phyloP scores from a whole-genome alignment of 176 grass and related monocot species.

The Pontederia crassipes region DNA sequence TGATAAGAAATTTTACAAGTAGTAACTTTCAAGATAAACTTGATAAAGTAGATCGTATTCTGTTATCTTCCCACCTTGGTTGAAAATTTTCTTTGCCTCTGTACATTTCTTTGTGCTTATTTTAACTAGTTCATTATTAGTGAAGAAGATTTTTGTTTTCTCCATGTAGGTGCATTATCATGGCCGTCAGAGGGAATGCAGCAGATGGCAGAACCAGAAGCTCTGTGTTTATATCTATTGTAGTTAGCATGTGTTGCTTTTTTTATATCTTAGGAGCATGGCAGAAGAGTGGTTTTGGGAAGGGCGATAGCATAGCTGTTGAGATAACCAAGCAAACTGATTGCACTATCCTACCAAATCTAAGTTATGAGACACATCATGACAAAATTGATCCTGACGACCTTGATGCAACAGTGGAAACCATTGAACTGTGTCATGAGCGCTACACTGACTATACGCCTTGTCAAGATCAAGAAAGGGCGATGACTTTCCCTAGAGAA shows the following conservation, averaged over 20 bases:
- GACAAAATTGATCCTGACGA: slow-evolving; percentile 14
- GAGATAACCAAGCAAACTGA: slow-evolving; percentile 82
- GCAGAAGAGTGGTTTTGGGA: slow-evolving; percentile 93
- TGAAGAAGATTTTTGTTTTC: neutral
- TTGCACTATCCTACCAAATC: slow-evolving; percentile 64
- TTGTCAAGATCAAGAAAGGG: slow-evolving; percentile 77
- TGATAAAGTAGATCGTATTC: too few relatives aligned
- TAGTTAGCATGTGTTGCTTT: slow-evolving; percentile 84
- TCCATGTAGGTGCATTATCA: slow-evolving; percentile 5
- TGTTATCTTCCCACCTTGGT: too few relatives aligned
- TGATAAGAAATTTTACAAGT: too few relatives aligned
- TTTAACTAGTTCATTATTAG: too few relatives aligned
- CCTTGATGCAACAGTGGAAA: slow-evolving; percentile 32
- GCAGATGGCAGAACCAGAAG: slow-evolving; percentile 64
- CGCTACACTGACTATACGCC: slow-evolving; percentile 62
- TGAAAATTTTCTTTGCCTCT: too few relatives aligned
- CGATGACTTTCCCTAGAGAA: slow-evolving; percentile 82
- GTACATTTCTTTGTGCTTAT: too few relatives aligned
- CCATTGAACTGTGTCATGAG: slow-evolving; percentile 57
- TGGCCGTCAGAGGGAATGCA: slow-evolving; percentile 55
- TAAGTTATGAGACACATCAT: slow-evolving; percentile 66
- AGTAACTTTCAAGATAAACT: too few relatives aligned
- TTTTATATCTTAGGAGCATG: slow-evolving; percentile 86
- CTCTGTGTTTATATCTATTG: slow-evolving; percentile 51
- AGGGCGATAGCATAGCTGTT: slow-evolving; percentile 84